Evolutionary conservation across 2,329 filamentous ascomycete genomes (phyloP), one percentile per base, ranked within the genome.

Genomic region (Cytospora paraplurivora): DNA sequence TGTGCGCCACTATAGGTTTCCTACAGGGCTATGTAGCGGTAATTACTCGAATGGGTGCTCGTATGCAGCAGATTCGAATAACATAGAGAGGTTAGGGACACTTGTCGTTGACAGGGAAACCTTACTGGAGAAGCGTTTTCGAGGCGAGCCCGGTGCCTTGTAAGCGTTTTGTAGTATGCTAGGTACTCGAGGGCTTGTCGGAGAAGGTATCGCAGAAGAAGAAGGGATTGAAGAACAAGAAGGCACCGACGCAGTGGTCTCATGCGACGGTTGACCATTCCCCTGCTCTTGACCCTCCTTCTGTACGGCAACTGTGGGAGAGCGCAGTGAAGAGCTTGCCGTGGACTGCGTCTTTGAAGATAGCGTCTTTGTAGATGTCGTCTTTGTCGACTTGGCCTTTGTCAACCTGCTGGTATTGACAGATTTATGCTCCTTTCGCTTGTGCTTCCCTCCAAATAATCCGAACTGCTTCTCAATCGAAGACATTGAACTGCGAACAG

Each of bases 401-500:
- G 66, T 64, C 7, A 66, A 65, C 62, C 27, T 27, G 27, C 68
- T 71, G 62, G 50, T 59, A 56, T 68, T 70, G 19, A 66, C 65
- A 4, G 69, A 69, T 12, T 66, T 58, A 7, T 66, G 67, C 21
- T 70, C 68, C 58, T 74, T 77, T 68, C 73, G 77, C 61, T 74
- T 73, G 53, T 73, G 73, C 57, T 78, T 77, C 33, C 74, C 72
- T 41, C 77, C 73, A 57, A 85, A 78, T 53, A 84, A 76, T 4
- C 76, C 76, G 63, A 80, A 78, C 0, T 75, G 73, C 47, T 77
- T 74, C 13, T 77, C 73, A 34, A 71, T 70, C 0, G 77, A 77
- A 0, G 79, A 81, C 13, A 75, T 71, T 1, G 78, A 80, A 63
- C 78, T 80, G n/a, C 76, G 75, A 8, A 76, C 77, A 2, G 81